Evolutionary conservation across 805 yeast species (phyloP), one percentile per base, ranked within the genome.

Genomic region (Nakazawaea ambrosiae): DNA sequence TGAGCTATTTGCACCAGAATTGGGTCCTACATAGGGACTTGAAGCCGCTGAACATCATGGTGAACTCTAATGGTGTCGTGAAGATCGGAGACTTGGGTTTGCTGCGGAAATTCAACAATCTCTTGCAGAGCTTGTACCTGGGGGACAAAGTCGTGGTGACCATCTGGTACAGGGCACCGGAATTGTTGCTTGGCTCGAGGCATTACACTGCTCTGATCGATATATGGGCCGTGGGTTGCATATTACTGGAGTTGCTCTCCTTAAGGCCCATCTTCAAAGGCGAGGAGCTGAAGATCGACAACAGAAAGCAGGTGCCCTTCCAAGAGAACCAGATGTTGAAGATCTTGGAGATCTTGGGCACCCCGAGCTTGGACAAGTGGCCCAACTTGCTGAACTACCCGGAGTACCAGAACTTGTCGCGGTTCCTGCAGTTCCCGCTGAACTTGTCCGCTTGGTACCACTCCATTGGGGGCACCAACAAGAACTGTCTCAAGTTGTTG

Each of bases 21-120:
- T 92, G 98, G 97, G 79, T 92, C 2, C 65, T 92, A 35, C 99
- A 92, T 59, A 70, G 99, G 44, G 99, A 92, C 60, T 68, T 92
- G 45, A 92, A 92, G 52, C 99, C 99, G 1, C 98, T 98, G 2
- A 90, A 90, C 60, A 90, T 92, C 46, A 92, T 90, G 97, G 95
- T 90, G 0, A 78, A 96, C 0, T 70, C 79, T 7, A 76, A 73
- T 41, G 98, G 98, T 0, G 76, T 78, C n/a, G 92, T 90, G 15
- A 92, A 92, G 57, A 89, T 90, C 43, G 98, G 97, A 17, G 98
- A 90, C 61, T 68, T 89, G 48, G 97, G 97, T 1, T 65, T 89
- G 25, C 96, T 96, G 0, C 68, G 97, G 42, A 76, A 83, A 49
- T 89, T 88, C 61, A 81, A 81, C 46, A 84, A 87, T 50, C 90